Conservation (phyloP, 768 basidiomycete genomes). For the Kwoniella heveanensis region DNA sequence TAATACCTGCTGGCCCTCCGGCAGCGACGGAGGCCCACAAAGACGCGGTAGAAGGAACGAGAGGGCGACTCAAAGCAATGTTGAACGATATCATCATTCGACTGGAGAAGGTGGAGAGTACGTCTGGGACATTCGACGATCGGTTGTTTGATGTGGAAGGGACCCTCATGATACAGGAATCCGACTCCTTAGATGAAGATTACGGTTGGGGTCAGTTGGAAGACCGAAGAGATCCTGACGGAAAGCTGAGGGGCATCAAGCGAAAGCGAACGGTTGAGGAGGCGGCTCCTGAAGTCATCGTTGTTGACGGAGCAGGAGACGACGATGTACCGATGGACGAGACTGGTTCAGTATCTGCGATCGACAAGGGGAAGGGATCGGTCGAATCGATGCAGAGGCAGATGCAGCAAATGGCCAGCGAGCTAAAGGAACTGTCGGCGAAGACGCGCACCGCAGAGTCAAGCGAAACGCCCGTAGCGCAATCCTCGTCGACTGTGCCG, state of each 20-base stretch:
- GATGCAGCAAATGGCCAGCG: background rate
- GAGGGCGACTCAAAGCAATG: background rate
- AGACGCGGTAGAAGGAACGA: conserved; percentile 2
- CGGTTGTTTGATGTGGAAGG: conserved; percentile 13
- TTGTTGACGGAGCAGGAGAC: conserved; percentile 5
- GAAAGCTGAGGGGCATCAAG: conserved; percentile 16
- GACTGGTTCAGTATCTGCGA: background rate
- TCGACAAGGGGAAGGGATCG: background rate
- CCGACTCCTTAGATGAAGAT: background rate
- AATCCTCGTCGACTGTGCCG: background rate
- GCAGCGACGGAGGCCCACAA: background rate
- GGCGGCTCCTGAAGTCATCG: background rate
- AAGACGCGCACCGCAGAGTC: background rate
- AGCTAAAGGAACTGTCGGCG: background rate
- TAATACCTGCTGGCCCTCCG: background rate
- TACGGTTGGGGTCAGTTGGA: conserved; percentile 17
- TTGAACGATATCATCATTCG: conserved; percentile 16
- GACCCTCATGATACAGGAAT: background rate
- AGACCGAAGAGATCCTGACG: conserved; percentile 15
- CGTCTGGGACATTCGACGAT: conserved; percentile 9
- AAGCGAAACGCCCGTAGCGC: background rate
- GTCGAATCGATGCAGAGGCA: background rate
- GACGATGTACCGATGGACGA: background rate
- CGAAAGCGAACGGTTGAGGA: conserved; percentile 7
- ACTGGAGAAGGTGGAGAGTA: conserved; percentile 13